phyloP scores from a whole-genome alignment of 441 rosid species.

The Jatropha multifida region DNA sequence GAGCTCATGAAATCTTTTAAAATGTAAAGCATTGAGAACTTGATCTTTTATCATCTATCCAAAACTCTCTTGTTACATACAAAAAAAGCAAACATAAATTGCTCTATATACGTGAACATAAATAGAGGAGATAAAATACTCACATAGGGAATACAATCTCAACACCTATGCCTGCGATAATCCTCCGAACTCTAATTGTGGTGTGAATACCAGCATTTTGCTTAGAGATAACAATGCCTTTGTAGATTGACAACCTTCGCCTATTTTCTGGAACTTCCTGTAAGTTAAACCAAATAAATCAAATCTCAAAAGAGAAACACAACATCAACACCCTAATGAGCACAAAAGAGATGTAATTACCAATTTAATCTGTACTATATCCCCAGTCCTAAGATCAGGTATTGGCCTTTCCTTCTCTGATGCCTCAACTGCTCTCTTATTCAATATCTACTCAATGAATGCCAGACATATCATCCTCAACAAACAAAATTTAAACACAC shows the following conservation, averaged over 20 bases:
- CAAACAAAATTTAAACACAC: neutral
- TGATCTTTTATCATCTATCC: neutral
- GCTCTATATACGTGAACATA: neutral
- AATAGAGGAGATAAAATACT: slow-evolving; percentile 35
- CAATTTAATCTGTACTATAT: slow-evolving; percentile 70
- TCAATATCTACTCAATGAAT: slow-evolving; percentile 58
- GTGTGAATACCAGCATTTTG: slow-evolving; percentile 92
- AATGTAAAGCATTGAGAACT: neutral
- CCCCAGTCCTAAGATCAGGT: slow-evolving; percentile 80
- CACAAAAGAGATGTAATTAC: slow-evolving; percentile 33
- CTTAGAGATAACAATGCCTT: slow-evolving; percentile 80
- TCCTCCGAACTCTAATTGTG: slow-evolving; percentile 80
- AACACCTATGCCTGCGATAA: slow-evolving; percentile 79
- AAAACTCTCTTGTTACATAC: neutral
- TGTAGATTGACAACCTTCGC: slow-evolving; percentile 74
- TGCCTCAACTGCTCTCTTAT: slow-evolving; percentile 69
- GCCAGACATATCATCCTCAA: neutral
- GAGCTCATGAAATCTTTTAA: neutral
- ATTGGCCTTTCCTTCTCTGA: slow-evolving; percentile 57
- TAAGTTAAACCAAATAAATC: slow-evolving; percentile 24
- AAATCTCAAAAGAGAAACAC: slow-evolving; percentile 1
- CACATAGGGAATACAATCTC: slow-evolving; percentile 91
- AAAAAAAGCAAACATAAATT: neutral
- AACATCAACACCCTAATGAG: neutral
- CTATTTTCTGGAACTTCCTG: slow-evolving; percentile 81